Conservation (phyloP, 2,329 filamentous ascomycete species). For the Colletotrichum tanaceti region DNA sequence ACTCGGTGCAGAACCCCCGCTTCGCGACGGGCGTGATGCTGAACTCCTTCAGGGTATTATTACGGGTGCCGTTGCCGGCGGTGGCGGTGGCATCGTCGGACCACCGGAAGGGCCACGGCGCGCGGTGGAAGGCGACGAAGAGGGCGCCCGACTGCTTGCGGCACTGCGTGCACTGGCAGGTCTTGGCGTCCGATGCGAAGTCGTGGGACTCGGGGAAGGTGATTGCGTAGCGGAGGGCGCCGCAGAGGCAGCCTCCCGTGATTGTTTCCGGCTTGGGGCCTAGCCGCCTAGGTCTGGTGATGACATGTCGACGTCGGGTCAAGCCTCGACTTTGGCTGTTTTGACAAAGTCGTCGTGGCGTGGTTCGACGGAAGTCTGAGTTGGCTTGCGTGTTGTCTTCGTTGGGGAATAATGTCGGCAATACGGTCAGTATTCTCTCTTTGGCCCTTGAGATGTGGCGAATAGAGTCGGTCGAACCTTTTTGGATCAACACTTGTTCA, state of each 20-base stretch:
- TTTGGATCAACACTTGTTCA: neutral
- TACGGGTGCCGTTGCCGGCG: conserved; percentile 42
- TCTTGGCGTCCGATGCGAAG: conserved; percentile 56
- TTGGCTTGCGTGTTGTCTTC: neutral
- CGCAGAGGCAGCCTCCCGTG: conserved; percentile 65
- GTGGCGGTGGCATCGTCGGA: too few relatives aligned
- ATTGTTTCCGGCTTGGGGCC: conserved; percentile 51
- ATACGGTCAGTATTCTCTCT: too few relatives aligned
- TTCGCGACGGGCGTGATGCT: conserved; percentile 53
- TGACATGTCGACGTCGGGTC: conserved; percentile 8
- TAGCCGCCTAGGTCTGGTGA: neutral
- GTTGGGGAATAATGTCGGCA: neutral
- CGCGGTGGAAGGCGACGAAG: conserved; percentile 54
- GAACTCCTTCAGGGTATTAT: conserved; percentile 55
- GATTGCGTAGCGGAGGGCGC: conserved; percentile 60
- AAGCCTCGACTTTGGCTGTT: too few relatives aligned
- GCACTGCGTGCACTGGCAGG: conserved; percentile 68
- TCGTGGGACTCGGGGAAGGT: conserved; percentile 59
- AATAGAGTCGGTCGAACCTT: neutral
- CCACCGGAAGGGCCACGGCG: conserved; percentile 53
- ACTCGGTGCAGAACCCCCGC: conserved; percentile 61
- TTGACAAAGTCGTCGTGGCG: neutral
- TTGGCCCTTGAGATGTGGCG: too few relatives aligned
- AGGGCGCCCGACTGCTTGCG: conserved; percentile 63
- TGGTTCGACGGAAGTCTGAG: too few relatives aligned